These are phyloP conservation scores for Xylariaceae sp. DNA, from an alignment of 2,329 filamentous ascomycete species.

Conservation along the genomic window DNA sequence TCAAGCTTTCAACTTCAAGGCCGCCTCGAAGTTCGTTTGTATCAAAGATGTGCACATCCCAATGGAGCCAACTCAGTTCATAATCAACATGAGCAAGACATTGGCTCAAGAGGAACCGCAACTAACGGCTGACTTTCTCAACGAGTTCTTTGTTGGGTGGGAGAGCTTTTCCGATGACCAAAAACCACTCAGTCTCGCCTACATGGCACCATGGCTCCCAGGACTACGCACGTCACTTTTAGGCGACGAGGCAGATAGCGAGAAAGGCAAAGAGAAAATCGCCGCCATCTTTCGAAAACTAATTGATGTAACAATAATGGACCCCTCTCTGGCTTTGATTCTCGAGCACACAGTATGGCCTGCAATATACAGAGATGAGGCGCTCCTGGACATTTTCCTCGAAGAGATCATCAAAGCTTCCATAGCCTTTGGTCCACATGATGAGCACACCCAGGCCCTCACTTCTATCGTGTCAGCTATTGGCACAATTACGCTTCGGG, in stretches of 20 bases:
- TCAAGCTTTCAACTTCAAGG: constrained; percentile 62
- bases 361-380: constrained; percentile 59
- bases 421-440: constrained; percentile 51
- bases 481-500: constrained; percentile 60
- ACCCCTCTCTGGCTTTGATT: constrained; percentile 53
- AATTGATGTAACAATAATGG: constrained; percentile 60
- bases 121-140: constrained; percentile 64
- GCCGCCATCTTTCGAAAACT: constrained; percentile 61
- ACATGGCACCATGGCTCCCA: constrained; percentile 66
- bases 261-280: constrained; percentile 63
- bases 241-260: constrained; percentile 55
- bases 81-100: constrained; percentile 61
- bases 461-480: constrained; percentile 61
- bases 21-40: constrained; percentile 57
- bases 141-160: constrained; percentile 72
- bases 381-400: constrained; percentile 61
- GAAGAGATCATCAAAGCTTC: constrained; percentile 65
- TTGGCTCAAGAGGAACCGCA: constrained; percentile 61
- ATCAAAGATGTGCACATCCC: constrained; percentile 63
- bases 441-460: constrained; percentile 56
- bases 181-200: constrained; percentile 61
- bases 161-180: constrained; percentile 65
- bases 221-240: constrained; percentile 58
- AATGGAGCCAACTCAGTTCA: constrained; percentile 58
- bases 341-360: constrained; percentile 66